These are phyloP conservation scores for Antarctomyces pellizariae DNA, from an alignment of 495 filamentous ascomycete genomes.

Conservation along the genomic window DNA sequence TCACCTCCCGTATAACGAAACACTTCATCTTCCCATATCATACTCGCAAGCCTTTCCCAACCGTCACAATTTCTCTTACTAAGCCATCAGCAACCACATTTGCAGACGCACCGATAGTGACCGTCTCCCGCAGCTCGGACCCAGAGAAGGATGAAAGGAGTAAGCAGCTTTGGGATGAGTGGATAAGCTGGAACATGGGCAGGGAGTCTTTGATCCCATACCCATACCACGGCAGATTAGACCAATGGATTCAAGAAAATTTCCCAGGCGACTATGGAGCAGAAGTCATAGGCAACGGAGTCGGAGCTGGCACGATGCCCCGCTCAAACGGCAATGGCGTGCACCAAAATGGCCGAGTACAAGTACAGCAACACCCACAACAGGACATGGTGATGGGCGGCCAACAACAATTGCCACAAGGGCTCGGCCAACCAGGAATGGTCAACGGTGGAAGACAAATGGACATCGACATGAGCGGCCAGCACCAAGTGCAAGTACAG, in stretches of 20 bases:
- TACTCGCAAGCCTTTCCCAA: slow-evolving; percentile 4
- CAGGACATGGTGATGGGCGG: too few species aligned
- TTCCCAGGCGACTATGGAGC: not conserved
- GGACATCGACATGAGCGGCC: too few species aligned
- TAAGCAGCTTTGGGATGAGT: not conserved
- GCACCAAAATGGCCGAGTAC: too few species aligned
- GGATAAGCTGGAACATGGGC: not conserved
- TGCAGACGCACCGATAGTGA: slow-evolving; percentile 31
- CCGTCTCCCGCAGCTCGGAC: slow-evolving; percentile 16
- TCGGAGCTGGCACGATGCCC: too few species aligned
- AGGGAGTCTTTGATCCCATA: slow-evolving; percentile 1
- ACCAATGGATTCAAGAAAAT: slow-evolving; percentile 3
- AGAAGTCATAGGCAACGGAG: slow-evolving; percentile 4
- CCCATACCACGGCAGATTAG: slow-evolving; percentile 4
- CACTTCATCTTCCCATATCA: slow-evolving; percentile 9
- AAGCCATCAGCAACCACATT: slow-evolving; percentile 34
- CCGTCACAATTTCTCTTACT: slow-evolving; percentile 25
- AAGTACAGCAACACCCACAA: too few species aligned
- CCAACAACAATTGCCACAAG: too few species aligned
- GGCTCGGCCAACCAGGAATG: too few species aligned
- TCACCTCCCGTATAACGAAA: slow-evolving; percentile 18
- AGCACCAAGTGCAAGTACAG: too few species aligned
- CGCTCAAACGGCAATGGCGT: too few species aligned
- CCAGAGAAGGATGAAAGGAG: slow-evolving; percentile 1
- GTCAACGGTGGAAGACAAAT: too few species aligned